phyloP scores from a whole-genome alignment of 768 basidiomycete species.

The Hirschioporus abietinus region DNA sequence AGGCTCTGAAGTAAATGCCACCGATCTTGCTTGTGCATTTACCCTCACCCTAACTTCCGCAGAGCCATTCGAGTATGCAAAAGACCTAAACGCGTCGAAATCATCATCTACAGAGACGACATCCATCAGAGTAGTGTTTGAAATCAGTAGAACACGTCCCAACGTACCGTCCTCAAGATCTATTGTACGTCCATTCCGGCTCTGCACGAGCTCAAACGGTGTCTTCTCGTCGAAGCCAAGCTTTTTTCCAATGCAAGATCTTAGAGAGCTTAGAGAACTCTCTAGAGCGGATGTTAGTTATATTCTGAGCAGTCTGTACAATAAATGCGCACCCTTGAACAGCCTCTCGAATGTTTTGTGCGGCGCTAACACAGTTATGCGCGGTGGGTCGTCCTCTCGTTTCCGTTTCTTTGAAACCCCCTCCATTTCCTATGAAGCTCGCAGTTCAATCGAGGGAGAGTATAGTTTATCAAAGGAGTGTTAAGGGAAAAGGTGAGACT shows the following conservation, averaged over 20 bases:
- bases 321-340: conserved; percentile 31
- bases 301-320: not conserved
- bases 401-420: conserved; percentile 18
- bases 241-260: conserved; percentile 29
- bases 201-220: conserved; percentile 39
- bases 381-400: conserved; percentile 20
- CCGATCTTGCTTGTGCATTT: not conserved
- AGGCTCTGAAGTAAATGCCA: not conserved
- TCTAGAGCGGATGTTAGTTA: not conserved
- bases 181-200: conserved; percentile 47
- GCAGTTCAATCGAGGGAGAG: not conserved
- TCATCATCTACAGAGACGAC: conserved; percentile 54
- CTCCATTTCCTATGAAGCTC: conserved; percentile 10
- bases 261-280: not conserved
- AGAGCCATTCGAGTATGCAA: conserved; percentile 30
- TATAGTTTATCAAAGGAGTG: not conserved
- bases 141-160: not conserved
- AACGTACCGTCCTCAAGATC: conserved; percentile 74
- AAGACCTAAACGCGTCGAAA: conserved; percentile 63
- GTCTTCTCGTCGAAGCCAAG: conserved; percentile 41
- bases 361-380: conserved; percentile 35
- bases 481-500: not conserved
- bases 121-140: not conserved
- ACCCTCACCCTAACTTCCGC: conserved; percentile 11
- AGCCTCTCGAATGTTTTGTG: conserved; percentile 35